These are phyloP conservation scores for Poronia punctata DNA, from an alignment of 495 filamentous ascomycete species.

Conservation along the genomic window DNA sequence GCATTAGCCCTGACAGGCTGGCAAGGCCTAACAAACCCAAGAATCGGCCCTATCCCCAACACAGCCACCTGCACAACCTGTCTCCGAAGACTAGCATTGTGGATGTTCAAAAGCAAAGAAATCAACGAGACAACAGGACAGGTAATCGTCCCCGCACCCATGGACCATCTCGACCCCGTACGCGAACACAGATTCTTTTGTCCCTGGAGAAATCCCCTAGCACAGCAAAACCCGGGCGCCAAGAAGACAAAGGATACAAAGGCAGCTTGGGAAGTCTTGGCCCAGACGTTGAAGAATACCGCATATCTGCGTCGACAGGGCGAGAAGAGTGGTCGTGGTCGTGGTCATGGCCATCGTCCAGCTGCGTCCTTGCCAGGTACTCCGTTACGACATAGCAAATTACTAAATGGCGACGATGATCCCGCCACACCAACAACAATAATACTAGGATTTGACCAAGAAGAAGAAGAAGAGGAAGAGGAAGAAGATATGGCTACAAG, in stretches of 20 bases:
- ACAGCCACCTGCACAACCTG: constrained; percentile 76
- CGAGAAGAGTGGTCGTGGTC: constrained; percentile 16
- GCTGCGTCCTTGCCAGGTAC: constrained; percentile 19
- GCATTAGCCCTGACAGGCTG: constrained; percentile 79
- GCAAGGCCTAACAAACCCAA: constrained; percentile 61
- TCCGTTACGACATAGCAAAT: constrained; percentile 9
- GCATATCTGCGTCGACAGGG: constrained; percentile 30
- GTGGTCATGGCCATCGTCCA: constrained; percentile 15
- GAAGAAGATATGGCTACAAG: constrained; percentile 36
- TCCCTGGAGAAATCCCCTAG: constrained; percentile 61
- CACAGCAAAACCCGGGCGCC: constrained; percentile 47
- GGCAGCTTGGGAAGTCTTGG: constrained; percentile 39
- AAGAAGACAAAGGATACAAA: constrained; percentile 21
- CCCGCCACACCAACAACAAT: background rate
- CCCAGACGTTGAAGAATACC: constrained; percentile 38
- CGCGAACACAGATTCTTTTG: constrained; percentile 74
- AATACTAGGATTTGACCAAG: constrained; percentile 11
- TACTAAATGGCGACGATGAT: constrained; percentile 11
- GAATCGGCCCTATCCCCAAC: constrained; percentile 50
- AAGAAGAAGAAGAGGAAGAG: constrained; percentile 20
- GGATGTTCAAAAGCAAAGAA: constrained; percentile 74
- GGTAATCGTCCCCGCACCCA: constrained; percentile 47
- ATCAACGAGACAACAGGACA: constrained; percentile 38
- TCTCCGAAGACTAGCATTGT: constrained; percentile 82
- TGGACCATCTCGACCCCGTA: constrained; percentile 59